phyloP scores from a whole-genome alignment of 2,329 filamentous ascomycete species.

The Colletotrichum sp. region DNA sequence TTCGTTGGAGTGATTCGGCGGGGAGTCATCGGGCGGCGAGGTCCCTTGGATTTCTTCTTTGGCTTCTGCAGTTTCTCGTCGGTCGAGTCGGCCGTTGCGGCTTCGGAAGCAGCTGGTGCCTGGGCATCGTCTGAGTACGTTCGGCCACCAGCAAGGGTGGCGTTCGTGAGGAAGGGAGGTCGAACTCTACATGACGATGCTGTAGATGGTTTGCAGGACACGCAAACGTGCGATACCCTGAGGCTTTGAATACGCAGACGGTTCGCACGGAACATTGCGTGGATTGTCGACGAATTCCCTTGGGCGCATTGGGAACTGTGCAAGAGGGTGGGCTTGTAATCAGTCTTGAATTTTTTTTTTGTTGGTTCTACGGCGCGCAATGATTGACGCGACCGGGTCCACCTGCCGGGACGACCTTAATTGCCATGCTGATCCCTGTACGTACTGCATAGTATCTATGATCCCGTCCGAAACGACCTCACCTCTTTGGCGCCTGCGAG shows the following conservation, averaged over 20 bases:
- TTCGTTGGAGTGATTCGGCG: background rate
- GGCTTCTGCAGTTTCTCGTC: conserved; percentile 3
- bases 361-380: background rate
- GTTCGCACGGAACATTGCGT: conserved; percentile 38
- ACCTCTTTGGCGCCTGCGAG: background rate
- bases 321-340: background rate
- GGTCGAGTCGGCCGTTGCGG: background rate
- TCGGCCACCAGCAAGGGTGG: background rate
- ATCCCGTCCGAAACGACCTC: background rate
- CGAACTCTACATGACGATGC: background rate
- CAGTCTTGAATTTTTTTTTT: background rate
- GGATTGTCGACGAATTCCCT: background rate
- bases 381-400: conserved; percentile 1
- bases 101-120: background rate
- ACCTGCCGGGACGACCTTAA: background rate
- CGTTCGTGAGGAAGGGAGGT: background rate
- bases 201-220: conserved; percentile 24
- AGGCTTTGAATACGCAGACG: conserved; percentile 29
- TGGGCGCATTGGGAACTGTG: background rate
- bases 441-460: background rate
- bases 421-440: background rate
- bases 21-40: background rate
- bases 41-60: background rate
- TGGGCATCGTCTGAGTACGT: background rate
- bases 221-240: conserved; percentile 30